A percentile compares a stretch with the other conserved stretches of the same genome.
phyloP scores from a whole-genome alignment of 208 protist species.

The Trypanosomatidae sp. region DNA sequence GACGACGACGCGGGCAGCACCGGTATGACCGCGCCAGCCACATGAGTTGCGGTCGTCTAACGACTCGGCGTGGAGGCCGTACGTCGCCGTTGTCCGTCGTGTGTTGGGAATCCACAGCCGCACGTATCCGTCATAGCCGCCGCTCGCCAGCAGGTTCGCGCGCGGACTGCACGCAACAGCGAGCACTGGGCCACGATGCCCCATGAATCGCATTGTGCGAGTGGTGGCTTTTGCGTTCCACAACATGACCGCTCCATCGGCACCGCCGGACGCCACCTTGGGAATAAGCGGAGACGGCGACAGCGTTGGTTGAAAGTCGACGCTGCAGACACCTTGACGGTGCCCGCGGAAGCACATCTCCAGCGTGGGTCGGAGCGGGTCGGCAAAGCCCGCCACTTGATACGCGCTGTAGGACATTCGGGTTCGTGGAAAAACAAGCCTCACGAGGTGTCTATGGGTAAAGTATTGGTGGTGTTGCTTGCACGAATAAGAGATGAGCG shows the following conservation, averaged over 20 bases:
- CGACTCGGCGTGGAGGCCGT: slow-evolving; percentile 15
- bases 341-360: slow-evolving; percentile 79
- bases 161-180: slow-evolving; percentile 49
- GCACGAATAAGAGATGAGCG: background rate
- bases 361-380: slow-evolving; percentile 37
- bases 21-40: slow-evolving; percentile 58
- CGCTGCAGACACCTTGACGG: slow-evolving; percentile 52
- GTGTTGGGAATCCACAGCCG: slow-evolving; percentile 75
- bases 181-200: slow-evolving; percentile 78
- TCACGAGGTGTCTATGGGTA: background rate
- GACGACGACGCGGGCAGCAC: slow-evolving; percentile 61
- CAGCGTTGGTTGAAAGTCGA: slow-evolving; percentile 39
- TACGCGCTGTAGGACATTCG: slow-evolving; percentile 17
- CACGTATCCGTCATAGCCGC: slow-evolving; percentile 84
- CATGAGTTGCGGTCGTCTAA: slow-evolving; percentile 15
- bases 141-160: slow-evolving; percentile 60
- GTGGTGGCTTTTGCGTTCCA: slow-evolving; percentile 77
- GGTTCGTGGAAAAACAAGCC: background rate
- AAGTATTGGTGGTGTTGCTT: background rate
- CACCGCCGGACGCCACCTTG: slow-evolving; percentile 58
- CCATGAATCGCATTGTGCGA: slow-evolving; percentile 74
- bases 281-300: slow-evolving; percentile 25
- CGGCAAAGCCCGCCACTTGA: background rate
- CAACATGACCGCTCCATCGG: slow-evolving; percentile 81
- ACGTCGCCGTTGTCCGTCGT: slow-evolving; percentile 32